Conservation (phyloP, 495 filamentous ascomycete species). For the Annulohypoxylon moriforme region DNA sequence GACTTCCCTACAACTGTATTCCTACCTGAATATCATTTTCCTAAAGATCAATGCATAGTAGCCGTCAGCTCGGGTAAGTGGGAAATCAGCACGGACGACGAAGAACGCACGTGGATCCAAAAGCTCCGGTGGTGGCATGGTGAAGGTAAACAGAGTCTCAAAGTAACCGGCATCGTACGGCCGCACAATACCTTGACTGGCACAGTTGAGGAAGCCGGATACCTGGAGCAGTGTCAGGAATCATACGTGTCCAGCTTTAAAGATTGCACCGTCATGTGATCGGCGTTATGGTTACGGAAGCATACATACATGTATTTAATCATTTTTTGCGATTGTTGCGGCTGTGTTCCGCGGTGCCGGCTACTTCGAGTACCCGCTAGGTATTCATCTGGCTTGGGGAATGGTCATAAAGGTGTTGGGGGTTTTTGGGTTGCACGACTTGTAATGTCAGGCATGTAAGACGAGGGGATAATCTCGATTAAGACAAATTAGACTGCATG, state of each 20-base stretch:
- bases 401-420: slow-evolving; percentile 2
- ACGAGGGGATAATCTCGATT: slow-evolving; percentile 29
- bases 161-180: slow-evolving; percentile 75
- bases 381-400: neutral
- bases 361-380: neutral
- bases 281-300: neutral
- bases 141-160: slow-evolving; percentile 83
- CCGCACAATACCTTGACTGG: slow-evolving; percentile 52
- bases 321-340: neutral
- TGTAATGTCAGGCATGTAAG: slow-evolving; percentile 29
- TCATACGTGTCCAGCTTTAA: slow-evolving; percentile 48
- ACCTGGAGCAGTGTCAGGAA: slow-evolving; percentile 60
- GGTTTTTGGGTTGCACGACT: slow-evolving; percentile 23
- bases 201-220: slow-evolving; percentile 57
- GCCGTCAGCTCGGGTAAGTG: slow-evolving; percentile 88
- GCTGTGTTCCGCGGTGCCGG: neutral
- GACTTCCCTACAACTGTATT: slow-evolving; percentile 84
- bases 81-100: slow-evolving; percentile 79
- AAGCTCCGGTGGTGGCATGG: slow-evolving; percentile 90
- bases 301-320: slow-evolving; percentile 12
- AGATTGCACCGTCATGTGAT: slow-evolving; percentile 58
- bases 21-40: slow-evolving; percentile 94
- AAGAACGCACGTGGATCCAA: slow-evolving; percentile 73
- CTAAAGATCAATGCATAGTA: slow-evolving; percentile 72
- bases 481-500: slow-evolving; percentile 29